A percentile compares a stretch with the other conserved stretches of the same genome.
Evolutionary conservation across 345 rosid species (phyloP).

Genomic region (Hypericum perforatum): DNA sequence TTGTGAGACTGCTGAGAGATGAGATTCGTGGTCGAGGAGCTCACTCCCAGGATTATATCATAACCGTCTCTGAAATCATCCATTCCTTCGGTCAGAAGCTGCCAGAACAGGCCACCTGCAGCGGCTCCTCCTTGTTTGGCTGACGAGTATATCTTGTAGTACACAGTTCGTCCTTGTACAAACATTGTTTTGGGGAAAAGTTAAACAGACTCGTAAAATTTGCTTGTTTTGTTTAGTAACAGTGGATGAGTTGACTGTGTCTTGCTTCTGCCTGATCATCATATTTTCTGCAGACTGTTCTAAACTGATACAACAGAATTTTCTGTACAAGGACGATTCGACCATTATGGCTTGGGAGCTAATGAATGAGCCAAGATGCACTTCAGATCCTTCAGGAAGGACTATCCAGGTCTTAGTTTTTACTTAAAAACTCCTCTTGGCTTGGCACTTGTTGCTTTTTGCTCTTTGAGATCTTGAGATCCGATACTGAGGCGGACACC

Average conservation of each 20-base stretch:
- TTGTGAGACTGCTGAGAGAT: constrained; percentile 65
- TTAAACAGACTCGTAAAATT: too few species aligned
- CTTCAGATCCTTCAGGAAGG: constrained; percentile 23
- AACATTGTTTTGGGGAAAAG: too few species aligned
- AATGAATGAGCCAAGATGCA: constrained; percentile 30
- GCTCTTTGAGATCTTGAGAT: too few species aligned
- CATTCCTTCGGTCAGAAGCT: constrained; percentile 22
- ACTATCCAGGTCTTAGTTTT: constrained; percentile 17
- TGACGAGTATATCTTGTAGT: constrained; percentile 19
- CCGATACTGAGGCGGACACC: neutral
- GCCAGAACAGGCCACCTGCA: constrained; percentile 27
- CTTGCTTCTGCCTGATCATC: neutral
- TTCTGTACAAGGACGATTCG: constrained; percentile 24
- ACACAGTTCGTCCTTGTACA: too few species aligned
- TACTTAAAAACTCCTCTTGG: neutral
- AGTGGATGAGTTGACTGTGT: neutral
- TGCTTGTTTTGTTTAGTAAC: too few species aligned
- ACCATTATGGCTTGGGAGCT: constrained; percentile 30
- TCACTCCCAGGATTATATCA: constrained; percentile 22
- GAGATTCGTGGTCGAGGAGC: constrained; percentile 51
- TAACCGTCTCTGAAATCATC: constrained; percentile 22
- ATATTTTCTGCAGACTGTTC: constrained; percentile 20
- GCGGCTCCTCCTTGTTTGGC: constrained; percentile 28
- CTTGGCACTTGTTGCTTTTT: neutral
- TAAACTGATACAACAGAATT: constrained; percentile 20